Percentiles rank a stretch among this genome's conserved stretches.
Conservation (phyloP, 2,329 filamentous ascomycete species). For the Aspergillus sojae region DNA sequence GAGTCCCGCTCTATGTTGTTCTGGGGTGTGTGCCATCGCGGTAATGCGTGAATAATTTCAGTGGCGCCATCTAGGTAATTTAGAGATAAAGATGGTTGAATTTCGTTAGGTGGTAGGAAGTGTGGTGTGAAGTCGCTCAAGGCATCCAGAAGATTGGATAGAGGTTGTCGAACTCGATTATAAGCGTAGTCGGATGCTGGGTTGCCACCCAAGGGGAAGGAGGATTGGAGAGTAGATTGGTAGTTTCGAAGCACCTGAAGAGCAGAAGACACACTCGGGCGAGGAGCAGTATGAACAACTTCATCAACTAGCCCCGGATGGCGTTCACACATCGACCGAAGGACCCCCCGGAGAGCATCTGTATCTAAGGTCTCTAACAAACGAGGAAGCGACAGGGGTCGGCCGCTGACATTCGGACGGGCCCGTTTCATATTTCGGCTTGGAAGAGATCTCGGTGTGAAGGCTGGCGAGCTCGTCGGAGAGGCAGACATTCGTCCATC, state of each 20-base stretch:
- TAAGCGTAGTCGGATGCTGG: slow-evolving; percentile 90
- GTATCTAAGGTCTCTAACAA: slow-evolving; percentile 93
- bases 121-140: slow-evolving; percentile 93
- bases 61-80: slow-evolving; percentile 89
- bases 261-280: slow-evolving; percentile 80
- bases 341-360: slow-evolving; percentile 77
- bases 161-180: slow-evolving; percentile 81
- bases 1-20: slow-evolving; percentile 93
- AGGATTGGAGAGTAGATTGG: slow-evolving; percentile 72
- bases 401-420: slow-evolving; percentile 69
- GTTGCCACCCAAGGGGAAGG: slow-evolving; percentile 84
- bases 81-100: slow-evolving; percentile 78
- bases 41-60: slow-evolving; percentile 83
- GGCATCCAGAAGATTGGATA: slow-evolving; percentile 81
- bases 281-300: slow-evolving; percentile 79
- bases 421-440: slow-evolving; percentile 68
- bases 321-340: slow-evolving; percentile 89
- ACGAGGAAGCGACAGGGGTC: slow-evolving; percentile 68
- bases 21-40: slow-evolving; percentile 85
- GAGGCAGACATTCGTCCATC: slow-evolving; percentile 91
- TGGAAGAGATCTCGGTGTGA: slow-evolving; percentile 68
- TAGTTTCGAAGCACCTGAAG: slow-evolving; percentile 81
- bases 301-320: slow-evolving; percentile 85
- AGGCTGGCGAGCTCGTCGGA: slow-evolving; percentile 77
- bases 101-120: slow-evolving; percentile 89